phyloP scores from a whole-genome alignment of 2,329 filamentous ascomycete genomes.

The Alternaria ventricosa region DNA sequence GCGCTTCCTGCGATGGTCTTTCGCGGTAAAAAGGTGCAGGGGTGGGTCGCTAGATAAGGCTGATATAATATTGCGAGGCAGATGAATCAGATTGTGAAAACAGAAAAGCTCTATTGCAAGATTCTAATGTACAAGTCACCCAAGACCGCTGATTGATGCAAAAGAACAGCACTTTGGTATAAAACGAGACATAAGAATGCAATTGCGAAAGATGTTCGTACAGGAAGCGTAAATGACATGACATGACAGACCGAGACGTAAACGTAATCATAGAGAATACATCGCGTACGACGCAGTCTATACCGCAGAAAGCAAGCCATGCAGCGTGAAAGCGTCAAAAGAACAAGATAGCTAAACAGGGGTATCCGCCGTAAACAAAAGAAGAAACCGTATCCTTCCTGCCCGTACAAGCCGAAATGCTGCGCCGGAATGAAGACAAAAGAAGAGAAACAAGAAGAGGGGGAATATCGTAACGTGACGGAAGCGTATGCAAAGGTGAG shows the following conservation, averaged over 20 bases:
- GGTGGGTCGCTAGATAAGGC: background rate
- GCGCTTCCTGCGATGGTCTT: background rate
- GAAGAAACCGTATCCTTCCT: background rate
- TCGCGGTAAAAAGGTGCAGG: background rate
- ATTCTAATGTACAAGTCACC: background rate
- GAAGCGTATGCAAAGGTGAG: background rate
- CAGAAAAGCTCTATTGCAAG: background rate
- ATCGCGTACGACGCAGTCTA: background rate
- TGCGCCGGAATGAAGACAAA: background rate
- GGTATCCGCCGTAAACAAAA: conserved; percentile 4
- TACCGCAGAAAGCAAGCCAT: background rate
- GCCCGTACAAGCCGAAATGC: background rate
- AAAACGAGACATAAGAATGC: background rate
- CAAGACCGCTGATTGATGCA: background rate
- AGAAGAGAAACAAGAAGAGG: no score
- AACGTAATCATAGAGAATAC: background rate
- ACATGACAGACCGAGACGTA: background rate
- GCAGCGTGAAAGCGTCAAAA: background rate
- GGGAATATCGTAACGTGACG: background rate
- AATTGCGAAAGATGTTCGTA: background rate
- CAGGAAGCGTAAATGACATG: background rate
- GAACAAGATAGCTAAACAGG: background rate
- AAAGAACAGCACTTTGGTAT: background rate
- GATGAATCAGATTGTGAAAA: no score
- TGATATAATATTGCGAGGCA: background rate